Base-by-base conservation (phyloP, 106 monocot species). In the Dioscorea dumetorum region DNA sequence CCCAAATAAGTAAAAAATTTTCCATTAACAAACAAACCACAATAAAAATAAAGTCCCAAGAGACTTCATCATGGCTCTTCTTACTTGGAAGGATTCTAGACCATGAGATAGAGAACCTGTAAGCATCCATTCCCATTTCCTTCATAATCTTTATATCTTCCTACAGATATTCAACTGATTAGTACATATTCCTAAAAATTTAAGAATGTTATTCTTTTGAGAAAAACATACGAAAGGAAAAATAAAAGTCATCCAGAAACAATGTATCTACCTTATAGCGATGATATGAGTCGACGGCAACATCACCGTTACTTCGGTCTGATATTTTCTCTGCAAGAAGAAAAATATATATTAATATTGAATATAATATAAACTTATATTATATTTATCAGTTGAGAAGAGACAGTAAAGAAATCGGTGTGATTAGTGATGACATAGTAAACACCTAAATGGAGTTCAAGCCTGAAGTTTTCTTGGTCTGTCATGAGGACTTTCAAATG, bases 1-100 rank as follows among this genome's bases (percentile, higher is more conserved):
- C 28, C 28, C 28, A 28, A 28, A 28, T 28, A 28, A 28, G 3
- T 28, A 28, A 28, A 28, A n/a, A 28, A 28, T 3, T 28, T 28
- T 28, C 28, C 28, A 28, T 28, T 28, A 28, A 28, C 3, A 28
- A 28, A 28, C 28, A 28, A 28, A 28, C 3, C n/a, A 28, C 3
- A 3, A 28, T 28, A 28, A 28, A 28, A 28, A 28, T 28, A 28
- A 28, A 28, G 3, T 28, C 28, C 3, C 3, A 28, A 28, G 28
- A 28, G 28, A 28, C 28, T 28, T 28, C 28, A 3, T 28, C 28
- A 28, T 28, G 28, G 28, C 28, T 28, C 28, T 28, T 66, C 63
- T 64, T 70, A 86, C 86, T 79, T 17, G 86, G 86, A 32, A 86
- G 68, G 7, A 54, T 54, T 15, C 54, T 54, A 14, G 54, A 5